Percentiles rank a stretch among this genome's conserved stretches.
These are phyloP conservation scores for Penicillium italicum DNA, from an alignment of 2,329 filamentous ascomycete genomes.

Conservation along the genomic window DNA sequence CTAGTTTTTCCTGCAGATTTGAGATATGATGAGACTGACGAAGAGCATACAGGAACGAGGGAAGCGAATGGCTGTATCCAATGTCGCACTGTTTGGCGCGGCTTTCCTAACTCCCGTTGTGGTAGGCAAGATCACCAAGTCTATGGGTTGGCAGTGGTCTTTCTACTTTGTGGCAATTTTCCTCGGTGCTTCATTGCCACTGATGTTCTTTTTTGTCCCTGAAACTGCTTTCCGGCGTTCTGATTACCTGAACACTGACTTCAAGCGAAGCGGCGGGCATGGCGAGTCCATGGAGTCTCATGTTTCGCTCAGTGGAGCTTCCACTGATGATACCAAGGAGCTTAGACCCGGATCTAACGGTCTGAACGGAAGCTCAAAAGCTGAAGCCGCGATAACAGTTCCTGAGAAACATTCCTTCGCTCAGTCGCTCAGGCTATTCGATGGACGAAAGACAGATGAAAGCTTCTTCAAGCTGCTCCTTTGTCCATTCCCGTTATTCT, in stretches of 20 bases:
- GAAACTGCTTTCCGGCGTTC: constrained; percentile 77
- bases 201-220: constrained; percentile 74
- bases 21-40: neutral
- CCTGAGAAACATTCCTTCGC: constrained; percentile 55
- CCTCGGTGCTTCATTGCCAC: constrained; percentile 63
- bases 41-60: constrained; percentile 59
- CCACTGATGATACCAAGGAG: constrained; percentile 11
- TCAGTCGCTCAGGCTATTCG: constrained; percentile 66
- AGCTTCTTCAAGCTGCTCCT: constrained; percentile 62
- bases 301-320: constrained; percentile 3
- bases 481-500: constrained; percentile 75
- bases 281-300: constrained; percentile 13
- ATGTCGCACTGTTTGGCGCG: constrained; percentile 66
- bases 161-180: constrained; percentile 90
- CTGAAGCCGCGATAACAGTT: constrained; percentile 7
- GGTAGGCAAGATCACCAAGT: constrained; percentile 76
- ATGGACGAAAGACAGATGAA: constrained; percentile 77
- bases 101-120: constrained; percentile 81
- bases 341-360: neutral
- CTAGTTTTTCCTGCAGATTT: neutral
- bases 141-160: constrained; percentile 78
- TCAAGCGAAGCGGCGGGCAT: constrained; percentile 40
- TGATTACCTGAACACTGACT: constrained; percentile 66
- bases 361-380: constrained; percentile 3
- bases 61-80: constrained; percentile 78